A percentile compares a stretch with the other conserved stretches of the same genome.
Conservation (phyloP, 2,329 filamentous ascomycete species). For the Neofusicoccum kwambonambiense region DNA sequence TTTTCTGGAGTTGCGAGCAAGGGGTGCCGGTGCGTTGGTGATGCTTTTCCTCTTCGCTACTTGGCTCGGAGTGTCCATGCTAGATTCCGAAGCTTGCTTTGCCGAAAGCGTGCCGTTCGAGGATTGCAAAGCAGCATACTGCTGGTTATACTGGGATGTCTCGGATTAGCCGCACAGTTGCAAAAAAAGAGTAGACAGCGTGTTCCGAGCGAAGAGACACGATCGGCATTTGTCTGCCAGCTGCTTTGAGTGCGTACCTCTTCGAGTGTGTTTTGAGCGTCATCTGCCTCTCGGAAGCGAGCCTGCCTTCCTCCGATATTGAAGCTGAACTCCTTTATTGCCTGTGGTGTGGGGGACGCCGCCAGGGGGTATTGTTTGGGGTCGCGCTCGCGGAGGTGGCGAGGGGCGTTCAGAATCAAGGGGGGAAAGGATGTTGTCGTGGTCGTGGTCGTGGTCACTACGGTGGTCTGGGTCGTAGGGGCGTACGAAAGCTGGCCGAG, state of each 20-base stretch:
- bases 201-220: neutral
- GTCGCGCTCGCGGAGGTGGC: conserved; percentile 70
- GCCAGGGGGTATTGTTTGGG: conserved; percentile 89
- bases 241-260: conserved; percentile 45
- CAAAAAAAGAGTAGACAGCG: neutral
- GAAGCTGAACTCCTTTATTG: conserved; percentile 75
- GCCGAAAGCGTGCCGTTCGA: conserved; percentile 49
- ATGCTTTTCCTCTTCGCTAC: conserved; percentile 24
- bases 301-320: conserved; percentile 62
- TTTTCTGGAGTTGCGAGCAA: conserved; percentile 40
- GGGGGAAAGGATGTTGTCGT: conserved; percentile 81
- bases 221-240: neutral
- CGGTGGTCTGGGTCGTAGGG: conserved; percentile 63
- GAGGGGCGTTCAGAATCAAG: conserved; percentile 73
- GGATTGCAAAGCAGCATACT: conserved; percentile 44
- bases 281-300: conserved; percentile 63
- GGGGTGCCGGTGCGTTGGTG: conserved; percentile 23
- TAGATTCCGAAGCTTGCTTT: conserved; percentile 41
- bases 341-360: conserved; percentile 74
- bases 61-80: conserved; percentile 43
- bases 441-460: conserved; percentile 87
- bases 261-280: conserved; percentile 52
- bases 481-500: conserved; percentile 62
- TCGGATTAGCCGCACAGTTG: neutral
- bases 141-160: conserved; percentile 41